Evolutionary conservation across 1,139 yeast species (phyloP), one percentile per base, ranked within the genome.

Genomic region (Pichia sp.): DNA sequence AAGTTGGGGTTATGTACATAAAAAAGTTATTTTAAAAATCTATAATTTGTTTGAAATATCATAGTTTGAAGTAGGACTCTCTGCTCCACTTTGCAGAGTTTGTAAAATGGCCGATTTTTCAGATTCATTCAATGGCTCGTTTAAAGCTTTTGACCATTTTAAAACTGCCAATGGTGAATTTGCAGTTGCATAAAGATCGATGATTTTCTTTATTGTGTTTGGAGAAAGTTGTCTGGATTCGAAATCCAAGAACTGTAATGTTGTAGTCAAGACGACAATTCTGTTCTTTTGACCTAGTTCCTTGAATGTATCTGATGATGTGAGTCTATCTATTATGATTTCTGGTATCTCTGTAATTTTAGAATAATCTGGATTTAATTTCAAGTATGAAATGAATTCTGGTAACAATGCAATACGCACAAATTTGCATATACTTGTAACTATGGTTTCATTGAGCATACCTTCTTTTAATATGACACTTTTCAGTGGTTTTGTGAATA

Each of bases 111-210:
- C 19, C 10, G 22, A 15, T 15, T 47, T 52, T 24, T 56, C 58
- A 4, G 34, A 42, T 1, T 19, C 21, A 1, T 48, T 33, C 20
- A 57, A 28, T 2, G 42, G 45, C 1, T 21, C n/a, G 10, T 36
- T 12, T 4, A 56, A 45, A 30, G 34, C 11, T 19, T 47, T 44
- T 2, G 53, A 30, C 59, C 61, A 59, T 17, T 36, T 20, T 18
- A 40, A 36, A 21, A 57, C 61, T 14, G 60, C 64, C 21, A 57
- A 34, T 9, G 65, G 59, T 3, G 62, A 53, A 10, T 55, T 51
- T 18, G 46, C 52, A 18, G 42, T 40, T 19, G 60, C 56, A 42
- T 61, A 60, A 27, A 45, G 11, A 43, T 37, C 10, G 51, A 51
- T 34, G 4, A 43, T 42, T 10, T 48, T 20, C 30, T 47, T 44